These are phyloP conservation scores for Aspergillus leporis DNA, from an alignment of 495 filamentous ascomycete species.

Conservation along the genomic window DNA sequence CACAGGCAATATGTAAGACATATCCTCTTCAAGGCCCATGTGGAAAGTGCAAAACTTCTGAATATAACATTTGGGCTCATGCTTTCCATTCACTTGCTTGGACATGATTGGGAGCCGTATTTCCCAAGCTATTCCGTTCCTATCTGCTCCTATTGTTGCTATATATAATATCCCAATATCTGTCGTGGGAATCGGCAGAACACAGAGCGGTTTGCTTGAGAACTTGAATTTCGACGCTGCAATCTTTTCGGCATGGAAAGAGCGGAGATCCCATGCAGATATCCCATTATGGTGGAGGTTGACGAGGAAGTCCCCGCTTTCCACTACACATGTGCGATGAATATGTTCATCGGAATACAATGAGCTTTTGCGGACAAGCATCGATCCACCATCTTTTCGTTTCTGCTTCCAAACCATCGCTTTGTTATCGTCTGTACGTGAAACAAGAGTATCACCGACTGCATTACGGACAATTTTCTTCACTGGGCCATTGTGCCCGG, in stretches of 20 bases:
- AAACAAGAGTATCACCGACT: conserved; percentile 76
- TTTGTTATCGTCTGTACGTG: conserved; percentile 76
- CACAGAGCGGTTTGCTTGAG: conserved; percentile 75
- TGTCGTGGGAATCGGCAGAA: conserved; percentile 72
- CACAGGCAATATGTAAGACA: conserved; percentile 83
- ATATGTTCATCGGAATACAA: conserved; percentile 75
- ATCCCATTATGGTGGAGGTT: conserved; percentile 78
- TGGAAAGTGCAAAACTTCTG: conserved; percentile 71
- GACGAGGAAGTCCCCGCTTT: conserved; percentile 73
- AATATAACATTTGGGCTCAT: conserved; percentile 43
- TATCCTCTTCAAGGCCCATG: conserved; percentile 68
- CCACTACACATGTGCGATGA: conserved; percentile 75
- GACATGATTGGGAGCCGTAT: conserved; percentile 46
- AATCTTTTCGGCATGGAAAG: conserved; percentile 53
- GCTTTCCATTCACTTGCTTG: conserved; percentile 22
- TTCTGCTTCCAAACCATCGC: conserved; percentile 81
- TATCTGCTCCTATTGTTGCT: conserved; percentile 79
- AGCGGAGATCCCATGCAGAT: conserved; percentile 77
- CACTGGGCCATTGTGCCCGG: conserved; percentile 78
- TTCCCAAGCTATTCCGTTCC: conserved; percentile 87
- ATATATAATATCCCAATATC: conserved; percentile 61
- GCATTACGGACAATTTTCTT: conserved; percentile 84
- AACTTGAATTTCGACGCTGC: conserved; percentile 60
- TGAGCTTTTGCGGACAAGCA: conserved; percentile 65
- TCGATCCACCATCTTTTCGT: conserved; percentile 42